These are phyloP conservation scores for Xylaria digitata DNA, from an alignment of 2,329 filamentous ascomycete genomes.

Conservation along the genomic window DNA sequence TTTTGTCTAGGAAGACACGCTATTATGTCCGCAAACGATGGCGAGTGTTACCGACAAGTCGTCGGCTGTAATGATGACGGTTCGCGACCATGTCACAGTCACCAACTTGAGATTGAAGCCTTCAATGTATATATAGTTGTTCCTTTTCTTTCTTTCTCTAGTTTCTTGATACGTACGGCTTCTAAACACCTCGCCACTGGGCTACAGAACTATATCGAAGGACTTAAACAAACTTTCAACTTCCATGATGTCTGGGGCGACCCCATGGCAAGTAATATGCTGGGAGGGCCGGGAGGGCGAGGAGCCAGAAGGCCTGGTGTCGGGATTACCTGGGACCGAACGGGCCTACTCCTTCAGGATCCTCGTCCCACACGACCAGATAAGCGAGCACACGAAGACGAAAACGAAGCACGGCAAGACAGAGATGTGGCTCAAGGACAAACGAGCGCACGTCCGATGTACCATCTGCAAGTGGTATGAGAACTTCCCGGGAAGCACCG, in stretches of 20 bases:
- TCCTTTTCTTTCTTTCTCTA: not conserved
- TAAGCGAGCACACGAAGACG: conserved; percentile 11
- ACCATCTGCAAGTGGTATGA: conserved; percentile 4
- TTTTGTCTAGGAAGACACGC: conserved; percentile 10
- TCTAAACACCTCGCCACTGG: not conserved
- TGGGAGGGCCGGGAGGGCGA: conserved; percentile 15
- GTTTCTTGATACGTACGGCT: not conserved
- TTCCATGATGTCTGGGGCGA: not conserved
- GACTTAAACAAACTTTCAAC: too few species aligned
- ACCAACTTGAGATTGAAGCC: not conserved
- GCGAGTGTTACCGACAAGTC: conserved; percentile 2
- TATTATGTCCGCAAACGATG: conserved; percentile 11
- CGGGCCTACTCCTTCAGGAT: conserved; percentile 12
- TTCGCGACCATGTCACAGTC: conserved; percentile 17
- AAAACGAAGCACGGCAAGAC: not conserved
- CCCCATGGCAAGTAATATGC: conserved; percentile 13
- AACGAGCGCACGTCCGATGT: conserved; percentile 5
- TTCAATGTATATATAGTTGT: conserved; percentile 5
- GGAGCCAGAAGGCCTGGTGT: not conserved
- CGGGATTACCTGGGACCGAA: conserved; percentile 3
- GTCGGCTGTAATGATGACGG: not conserved
- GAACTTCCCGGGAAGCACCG: not conserved
- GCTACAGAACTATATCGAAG: not conserved
- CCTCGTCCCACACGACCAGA: conserved; percentile 11
- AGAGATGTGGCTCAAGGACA: conserved; percentile 5